Percentiles rank a stretch among this genome's conserved stretches.
phyloP scores from a whole-genome alignment of 2,329 filamentous ascomycete genomes.

The Rachicladosporium sp. region DNA sequence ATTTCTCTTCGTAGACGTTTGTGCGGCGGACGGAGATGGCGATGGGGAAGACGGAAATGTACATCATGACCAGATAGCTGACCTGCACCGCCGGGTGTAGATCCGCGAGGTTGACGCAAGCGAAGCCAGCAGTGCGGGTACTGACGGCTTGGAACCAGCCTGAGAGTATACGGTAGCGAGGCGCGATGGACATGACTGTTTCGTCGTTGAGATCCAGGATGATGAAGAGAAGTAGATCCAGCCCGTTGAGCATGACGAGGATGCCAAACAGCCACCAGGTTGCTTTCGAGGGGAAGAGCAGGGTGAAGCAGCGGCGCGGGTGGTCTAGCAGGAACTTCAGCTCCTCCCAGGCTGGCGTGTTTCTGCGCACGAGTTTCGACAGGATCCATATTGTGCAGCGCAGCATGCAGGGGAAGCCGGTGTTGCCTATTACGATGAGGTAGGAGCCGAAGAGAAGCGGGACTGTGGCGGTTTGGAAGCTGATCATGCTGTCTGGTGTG shows the following conservation, averaged over 20 bases:
- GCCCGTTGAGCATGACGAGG: constrained; percentile 64
- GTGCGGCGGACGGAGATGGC: constrained; percentile 88
- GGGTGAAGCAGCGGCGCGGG: constrained; percentile 86
- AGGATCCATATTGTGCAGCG: constrained; percentile 81
- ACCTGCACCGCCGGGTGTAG: constrained; percentile 88
- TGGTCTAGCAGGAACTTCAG: constrained; percentile 84
- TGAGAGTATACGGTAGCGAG: constrained; percentile 66
- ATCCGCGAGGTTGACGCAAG: constrained; percentile 61
- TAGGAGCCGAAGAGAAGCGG: constrained; percentile 69
- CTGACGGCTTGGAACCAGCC: constrained; percentile 83
- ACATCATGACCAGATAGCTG: constrained; percentile 98
- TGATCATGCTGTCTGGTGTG: constrained; percentile 86
- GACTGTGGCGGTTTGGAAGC: constrained; percentile 66
- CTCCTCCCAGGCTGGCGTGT: constrained; percentile 74
- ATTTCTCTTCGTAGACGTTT: constrained; percentile 92
- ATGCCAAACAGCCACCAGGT: constrained; percentile 96
- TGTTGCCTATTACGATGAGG: constrained; percentile 88
- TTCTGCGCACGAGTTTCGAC: constrained; percentile 53
- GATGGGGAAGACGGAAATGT: constrained; percentile 93
- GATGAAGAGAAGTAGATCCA: constrained; percentile 85
- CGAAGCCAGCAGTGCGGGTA: constrained; percentile 83
- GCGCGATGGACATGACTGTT: constrained; percentile 54
- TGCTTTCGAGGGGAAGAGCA: constrained; percentile 78
- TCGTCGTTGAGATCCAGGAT: constrained; percentile 73
- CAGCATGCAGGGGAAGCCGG: constrained; percentile 87